Evolutionary conservation across 1,139 yeast species (phyloP).

Genomic region (Hansenula lynferdii): DNA sequence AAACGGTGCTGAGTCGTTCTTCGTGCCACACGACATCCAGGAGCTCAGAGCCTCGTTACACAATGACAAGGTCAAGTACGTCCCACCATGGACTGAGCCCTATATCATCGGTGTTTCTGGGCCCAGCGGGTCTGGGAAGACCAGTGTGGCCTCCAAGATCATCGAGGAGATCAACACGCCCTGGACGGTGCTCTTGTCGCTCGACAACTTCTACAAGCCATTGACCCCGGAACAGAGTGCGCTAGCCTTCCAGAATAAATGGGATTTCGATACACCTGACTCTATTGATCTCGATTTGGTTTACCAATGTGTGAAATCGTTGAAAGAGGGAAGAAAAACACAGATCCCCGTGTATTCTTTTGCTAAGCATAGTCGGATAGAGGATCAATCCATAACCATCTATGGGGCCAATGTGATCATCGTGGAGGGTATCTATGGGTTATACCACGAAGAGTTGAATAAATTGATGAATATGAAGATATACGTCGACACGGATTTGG

Average conservation of each 20-base stretch:
- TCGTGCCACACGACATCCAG: conserved; percentile 1
- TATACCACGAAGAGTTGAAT: conserved; percentile 64
- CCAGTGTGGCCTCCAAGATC: conserved; percentile 83
- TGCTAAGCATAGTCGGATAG: conserved; percentile 57
- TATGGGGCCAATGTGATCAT: conserved; percentile 95
- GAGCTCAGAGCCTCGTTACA: neutral
- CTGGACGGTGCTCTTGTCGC: conserved; percentile 89
- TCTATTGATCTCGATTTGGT: conserved; percentile 77
- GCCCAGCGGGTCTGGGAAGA: conserved; percentile 91
- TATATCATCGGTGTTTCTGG: conserved; percentile 96
- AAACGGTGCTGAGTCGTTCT: conserved; percentile 12
- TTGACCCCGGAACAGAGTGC: conserved; percentile 54
- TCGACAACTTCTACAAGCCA: conserved; percentile 88
- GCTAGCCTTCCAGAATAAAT: conserved; percentile 62
- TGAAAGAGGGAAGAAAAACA: conserved; percentile 60
- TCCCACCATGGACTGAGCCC: conserved; percentile 96
- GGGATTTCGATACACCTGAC: conserved; percentile 83
- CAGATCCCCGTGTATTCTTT: conserved; percentile 88
- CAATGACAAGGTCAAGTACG: conserved; percentile 30
- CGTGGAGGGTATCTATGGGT: conserved; percentile 85
- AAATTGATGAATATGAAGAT: conserved; percentile 81
- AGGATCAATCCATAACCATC: conserved; percentile 64
- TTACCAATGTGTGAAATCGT: conserved; percentile 53
- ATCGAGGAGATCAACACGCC: conserved; percentile 82
- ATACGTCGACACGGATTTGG: conserved; percentile 92